Evolutionary conservation across 163 green algal species (phyloP).

Genomic region (Volvox carteri): DNA sequence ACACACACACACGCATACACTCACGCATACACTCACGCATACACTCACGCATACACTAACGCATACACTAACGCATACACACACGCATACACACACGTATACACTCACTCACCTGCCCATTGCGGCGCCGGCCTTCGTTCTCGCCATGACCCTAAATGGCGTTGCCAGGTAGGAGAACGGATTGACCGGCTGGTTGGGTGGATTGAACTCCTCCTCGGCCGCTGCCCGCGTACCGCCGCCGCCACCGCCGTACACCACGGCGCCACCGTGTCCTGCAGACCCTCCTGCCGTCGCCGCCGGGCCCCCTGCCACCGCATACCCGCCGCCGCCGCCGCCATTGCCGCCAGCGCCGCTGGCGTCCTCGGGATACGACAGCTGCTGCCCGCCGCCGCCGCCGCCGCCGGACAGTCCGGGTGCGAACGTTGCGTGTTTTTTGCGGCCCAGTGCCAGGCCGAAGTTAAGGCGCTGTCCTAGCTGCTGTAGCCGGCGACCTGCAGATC

Average conservation of each 20-base stretch:
- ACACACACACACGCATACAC: no score
- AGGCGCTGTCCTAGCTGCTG: conserved; percentile 49
- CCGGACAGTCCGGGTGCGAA: conserved; percentile 9
- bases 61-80: no score
- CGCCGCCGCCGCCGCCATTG: not conserved
- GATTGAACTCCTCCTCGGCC: conserved; percentile 50
- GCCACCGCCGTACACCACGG: not conserved
- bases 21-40: no score
- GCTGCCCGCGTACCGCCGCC: not conserved
- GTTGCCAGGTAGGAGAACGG: conserved; percentile 54
- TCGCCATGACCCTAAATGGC: conserved; percentile 50
- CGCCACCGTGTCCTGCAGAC: no score
- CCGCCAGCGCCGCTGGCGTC: not conserved
- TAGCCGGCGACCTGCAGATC: not conserved
- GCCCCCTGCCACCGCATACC: no score
- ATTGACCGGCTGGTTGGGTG: conserved; percentile 54
- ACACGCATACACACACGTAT: no score
- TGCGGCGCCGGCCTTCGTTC: conserved; percentile 39
- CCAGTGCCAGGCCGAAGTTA: conserved; percentile 32
- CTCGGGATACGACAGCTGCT: not conserved
- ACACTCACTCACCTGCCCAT: conserved; percentile 51
- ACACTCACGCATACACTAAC: no score
- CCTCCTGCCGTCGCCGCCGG: no score
- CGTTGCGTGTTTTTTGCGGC: conserved; percentile 39
- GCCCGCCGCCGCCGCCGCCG: not conserved